A percentile compares a stretch with the other conserved stretches of the same genome.
Conservation (phyloP, 345 rosid genomes). For the Syzygium jambos region DNA sequence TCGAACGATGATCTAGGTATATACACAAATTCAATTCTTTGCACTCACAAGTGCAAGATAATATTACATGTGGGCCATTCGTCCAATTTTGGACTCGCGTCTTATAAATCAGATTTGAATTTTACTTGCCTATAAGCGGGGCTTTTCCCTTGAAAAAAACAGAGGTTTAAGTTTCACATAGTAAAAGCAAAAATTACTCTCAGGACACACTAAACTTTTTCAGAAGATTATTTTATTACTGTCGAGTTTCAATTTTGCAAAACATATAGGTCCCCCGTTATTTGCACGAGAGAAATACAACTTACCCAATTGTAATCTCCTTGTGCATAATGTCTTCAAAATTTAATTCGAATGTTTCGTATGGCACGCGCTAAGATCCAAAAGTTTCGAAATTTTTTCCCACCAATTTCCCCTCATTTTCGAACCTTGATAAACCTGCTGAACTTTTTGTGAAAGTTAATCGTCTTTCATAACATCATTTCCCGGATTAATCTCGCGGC, state of each 20-base stretch:
- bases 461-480: not conserved
- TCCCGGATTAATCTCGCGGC: not conserved
- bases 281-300: not conserved
- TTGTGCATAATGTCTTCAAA: not conserved
- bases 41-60: fast-evolving
- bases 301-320: not conserved
- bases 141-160: not conserved
- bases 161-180: fast-evolving
- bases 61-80: fast-evolving
- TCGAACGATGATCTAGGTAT: not conserved
- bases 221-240: not conserved
- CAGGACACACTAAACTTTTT: not conserved
- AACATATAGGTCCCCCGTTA: not conserved
- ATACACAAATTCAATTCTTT: not conserved
- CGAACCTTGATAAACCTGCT: not conserved
- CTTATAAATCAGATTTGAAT: fast-evolving
- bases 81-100: fast-evolving
- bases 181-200: not conserved
- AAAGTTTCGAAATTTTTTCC: not conserved
- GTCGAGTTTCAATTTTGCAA: not conserved
- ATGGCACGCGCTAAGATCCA: not conserved
- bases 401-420: not conserved
- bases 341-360: not conserved
- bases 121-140: not conserved
- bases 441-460: not conserved